These are phyloP conservation scores for Scheffersomyces stipitis DNA, from an alignment of 805 yeast genomes.

Conservation along the genomic window DNA sequence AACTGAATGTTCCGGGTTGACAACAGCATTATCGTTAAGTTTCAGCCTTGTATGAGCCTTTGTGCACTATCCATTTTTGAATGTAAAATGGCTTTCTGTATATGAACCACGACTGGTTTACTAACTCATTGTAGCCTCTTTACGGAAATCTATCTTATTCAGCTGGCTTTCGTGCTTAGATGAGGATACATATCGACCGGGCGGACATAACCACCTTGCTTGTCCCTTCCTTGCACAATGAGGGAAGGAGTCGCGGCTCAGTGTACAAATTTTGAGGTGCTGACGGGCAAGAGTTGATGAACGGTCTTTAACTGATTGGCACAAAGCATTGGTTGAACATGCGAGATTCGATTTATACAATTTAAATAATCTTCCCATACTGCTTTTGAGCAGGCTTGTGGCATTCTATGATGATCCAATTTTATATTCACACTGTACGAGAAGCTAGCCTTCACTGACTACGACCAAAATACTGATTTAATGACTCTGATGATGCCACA, in stretches of 20 bases:
- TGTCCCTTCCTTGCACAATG: slow-evolving; percentile 44
- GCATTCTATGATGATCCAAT: slow-evolving; percentile 17
- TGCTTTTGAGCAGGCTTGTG: neutral
- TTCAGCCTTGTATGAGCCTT: slow-evolving; percentile 63
- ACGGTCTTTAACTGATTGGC: slow-evolving; percentile 42
- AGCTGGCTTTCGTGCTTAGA: slow-evolving; percentile 20
- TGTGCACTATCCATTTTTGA: no score
- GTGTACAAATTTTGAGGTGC: slow-evolving; percentile 54
- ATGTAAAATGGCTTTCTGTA: no score
- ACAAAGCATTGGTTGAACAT: slow-evolving; percentile 2
- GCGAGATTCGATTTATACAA: neutral
- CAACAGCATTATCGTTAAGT: slow-evolving; percentile 57
- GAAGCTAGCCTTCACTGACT: slow-evolving; percentile 36
- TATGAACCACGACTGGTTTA: no score
- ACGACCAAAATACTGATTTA: slow-evolving; percentile 50
- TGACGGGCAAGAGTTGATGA: slow-evolving; percentile 53
- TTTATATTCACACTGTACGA: slow-evolving; percentile 60
- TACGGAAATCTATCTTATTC: no score
- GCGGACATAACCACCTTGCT: slow-evolving; percentile 45
- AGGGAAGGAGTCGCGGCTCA: slow-evolving; percentile 47
- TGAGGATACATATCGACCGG: slow-evolving; percentile 52
- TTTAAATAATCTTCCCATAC: neutral
- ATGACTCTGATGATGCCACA: slow-evolving; percentile 41
- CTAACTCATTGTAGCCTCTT: no score
- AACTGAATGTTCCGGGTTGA: slow-evolving; percentile 54